phyloP scores from a whole-genome alignment of 768 basidiomycete genomes.

The Calocybe gangraenosa region DNA sequence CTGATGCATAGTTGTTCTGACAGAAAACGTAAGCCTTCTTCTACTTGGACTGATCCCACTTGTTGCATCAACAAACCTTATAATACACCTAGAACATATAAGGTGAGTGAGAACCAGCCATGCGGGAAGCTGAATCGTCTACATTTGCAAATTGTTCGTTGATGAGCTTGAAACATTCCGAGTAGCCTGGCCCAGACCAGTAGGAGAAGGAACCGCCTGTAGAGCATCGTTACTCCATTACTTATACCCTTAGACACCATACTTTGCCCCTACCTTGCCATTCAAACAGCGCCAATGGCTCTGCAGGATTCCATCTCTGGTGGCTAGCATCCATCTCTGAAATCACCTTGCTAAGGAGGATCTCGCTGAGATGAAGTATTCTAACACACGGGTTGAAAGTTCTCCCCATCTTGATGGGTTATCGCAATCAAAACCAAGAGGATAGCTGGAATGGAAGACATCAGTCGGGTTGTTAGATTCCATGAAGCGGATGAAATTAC shows the following conservation, averaged over 20 bases:
- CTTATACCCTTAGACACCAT: not conserved
- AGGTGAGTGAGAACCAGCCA: not conserved
- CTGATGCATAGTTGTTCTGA: constrained; percentile 33
- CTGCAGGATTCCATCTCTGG: constrained; percentile 29
- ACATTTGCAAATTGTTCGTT: constrained; percentile 36
- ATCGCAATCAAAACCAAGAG: constrained; percentile 64
- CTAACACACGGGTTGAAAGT: constrained; percentile 26
- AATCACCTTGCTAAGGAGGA: not conserved
- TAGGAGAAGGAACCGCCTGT: constrained; percentile 32
- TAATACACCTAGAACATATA: constrained; percentile 24
- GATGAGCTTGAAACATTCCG: constrained; percentile 28
- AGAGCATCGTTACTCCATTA: not conserved
- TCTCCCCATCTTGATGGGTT: constrained; percentile 51
- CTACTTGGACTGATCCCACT: not conserved
- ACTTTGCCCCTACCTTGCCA: constrained; percentile 31
- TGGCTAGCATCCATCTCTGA: constrained; percentile 28
- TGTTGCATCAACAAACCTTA: constrained; percentile 17
- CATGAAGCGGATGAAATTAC: constrained; percentile 7
- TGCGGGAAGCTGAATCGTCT: not conserved
- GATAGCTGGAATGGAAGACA: constrained; percentile 33
- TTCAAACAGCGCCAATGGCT: constrained; percentile 32
- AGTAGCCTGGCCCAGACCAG: constrained; percentile 33
- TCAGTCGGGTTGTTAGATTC: not conserved
- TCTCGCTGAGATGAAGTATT: not conserved
- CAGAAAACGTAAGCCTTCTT: not conserved